Conservation (phyloP, 2,329 filamentous ascomycete genomes). For the Tolypocladium ovalisporum region DNA sequence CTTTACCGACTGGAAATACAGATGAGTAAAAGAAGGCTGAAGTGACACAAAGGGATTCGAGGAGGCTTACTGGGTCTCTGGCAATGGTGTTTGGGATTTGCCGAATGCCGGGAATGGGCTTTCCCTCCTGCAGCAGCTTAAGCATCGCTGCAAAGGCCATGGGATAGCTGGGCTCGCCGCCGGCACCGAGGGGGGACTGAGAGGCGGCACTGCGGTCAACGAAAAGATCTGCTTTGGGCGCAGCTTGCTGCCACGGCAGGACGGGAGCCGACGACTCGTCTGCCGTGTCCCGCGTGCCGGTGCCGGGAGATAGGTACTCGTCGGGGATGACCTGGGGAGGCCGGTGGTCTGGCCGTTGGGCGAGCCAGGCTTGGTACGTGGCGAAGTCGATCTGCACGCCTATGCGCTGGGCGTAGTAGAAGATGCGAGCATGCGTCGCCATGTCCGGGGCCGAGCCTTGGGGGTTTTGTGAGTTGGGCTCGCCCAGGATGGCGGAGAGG, state of each 20-base stretch:
- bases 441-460: constrained; percentile 45
- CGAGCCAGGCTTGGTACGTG: constrained; percentile 56
- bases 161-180: constrained; percentile 60
- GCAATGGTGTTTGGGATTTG: constrained; percentile 76
- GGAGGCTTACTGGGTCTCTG: constrained; percentile 49
- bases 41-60: background rate
- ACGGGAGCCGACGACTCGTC: constrained; percentile 3
- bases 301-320: constrained; percentile 12
- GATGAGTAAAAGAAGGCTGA: background rate
- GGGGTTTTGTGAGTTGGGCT: constrained; percentile 27
- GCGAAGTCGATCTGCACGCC: constrained; percentile 51
- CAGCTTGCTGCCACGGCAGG: constrained; percentile 37
- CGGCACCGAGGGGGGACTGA: constrained; percentile 8
- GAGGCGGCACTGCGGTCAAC: constrained; percentile 25
- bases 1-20: constrained; percentile 28
- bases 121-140: constrained; percentile 70
- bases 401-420: constrained; percentile 49
- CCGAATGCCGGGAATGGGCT: constrained; percentile 76
- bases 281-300: background rate
- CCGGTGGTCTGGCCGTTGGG: constrained; percentile 18
- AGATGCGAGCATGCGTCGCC: constrained; percentile 53
- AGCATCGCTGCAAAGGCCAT: constrained; percentile 78
- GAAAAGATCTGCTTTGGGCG: constrained; percentile 35
- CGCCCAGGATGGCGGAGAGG: constrained; percentile 53
- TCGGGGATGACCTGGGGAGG: constrained; percentile 25